phyloP scores from a whole-genome alignment of 169 alveolate genomes.

The Babesia sp. region DNA sequence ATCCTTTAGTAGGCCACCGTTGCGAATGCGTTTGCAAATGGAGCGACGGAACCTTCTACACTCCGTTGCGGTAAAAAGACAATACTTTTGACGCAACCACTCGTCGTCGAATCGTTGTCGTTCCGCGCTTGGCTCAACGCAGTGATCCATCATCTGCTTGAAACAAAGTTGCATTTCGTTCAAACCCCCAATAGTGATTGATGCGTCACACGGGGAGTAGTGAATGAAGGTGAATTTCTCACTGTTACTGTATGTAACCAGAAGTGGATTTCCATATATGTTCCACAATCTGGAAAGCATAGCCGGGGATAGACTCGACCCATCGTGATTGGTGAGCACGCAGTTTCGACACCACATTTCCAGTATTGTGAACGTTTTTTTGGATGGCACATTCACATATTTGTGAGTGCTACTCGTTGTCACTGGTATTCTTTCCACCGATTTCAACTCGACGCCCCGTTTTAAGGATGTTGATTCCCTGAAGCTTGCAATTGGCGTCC shows the following conservation, averaged over 20 bases:
- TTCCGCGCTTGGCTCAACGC: slow-evolving; percentile 13
- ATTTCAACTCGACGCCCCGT: no score
- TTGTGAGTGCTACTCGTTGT: no score
- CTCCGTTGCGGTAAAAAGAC: slow-evolving; percentile 11
- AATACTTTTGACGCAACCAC: slow-evolving; percentile 46
- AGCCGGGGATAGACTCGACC: slow-evolving; percentile 41
- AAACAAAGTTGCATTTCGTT: slow-evolving; percentile 48
- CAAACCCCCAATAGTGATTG: slow-evolving; percentile 50
- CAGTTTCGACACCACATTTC: slow-evolving; percentile 47
- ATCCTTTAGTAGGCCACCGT: slow-evolving; percentile 9
- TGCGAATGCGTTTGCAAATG: slow-evolving; percentile 1
- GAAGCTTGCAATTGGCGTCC: no score
- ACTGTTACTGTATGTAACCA: slow-evolving; percentile 12
- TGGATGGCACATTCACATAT: neutral
- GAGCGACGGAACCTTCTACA: slow-evolving; percentile 41
- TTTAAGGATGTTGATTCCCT: no score
- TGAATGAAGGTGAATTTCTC: slow-evolving; percentile 35
- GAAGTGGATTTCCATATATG: slow-evolving; percentile 43
- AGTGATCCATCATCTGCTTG: slow-evolving; percentile 16
- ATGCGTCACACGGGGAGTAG: slow-evolving; percentile 27
- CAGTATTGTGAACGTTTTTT: neutral
- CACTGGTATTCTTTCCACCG: no score
- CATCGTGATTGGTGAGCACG: slow-evolving; percentile 29
- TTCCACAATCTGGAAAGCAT: slow-evolving; percentile 51
- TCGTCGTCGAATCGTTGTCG: slow-evolving; percentile 1